A percentile compares a stretch with the other conserved stretches of the same genome.
These are phyloP conservation scores for Microcyclospora tardicrescens DNA, from an alignment of 2,329 filamentous ascomycete genomes.

Conservation along the genomic window DNA sequence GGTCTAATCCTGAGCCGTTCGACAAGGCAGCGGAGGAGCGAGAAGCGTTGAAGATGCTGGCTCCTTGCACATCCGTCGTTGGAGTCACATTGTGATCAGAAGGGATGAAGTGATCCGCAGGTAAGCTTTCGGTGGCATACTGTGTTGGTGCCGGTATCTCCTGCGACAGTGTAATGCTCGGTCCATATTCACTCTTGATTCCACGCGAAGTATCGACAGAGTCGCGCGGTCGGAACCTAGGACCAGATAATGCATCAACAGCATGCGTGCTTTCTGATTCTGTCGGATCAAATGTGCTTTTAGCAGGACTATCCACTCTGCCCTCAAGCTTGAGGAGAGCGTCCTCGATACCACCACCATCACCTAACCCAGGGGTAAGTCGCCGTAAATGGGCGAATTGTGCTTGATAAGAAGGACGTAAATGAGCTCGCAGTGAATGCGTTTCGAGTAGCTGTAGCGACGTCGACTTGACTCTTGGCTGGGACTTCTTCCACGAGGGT, in stretches of 20 bases:
- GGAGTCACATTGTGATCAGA: neutral
- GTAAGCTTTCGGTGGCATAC: neutral
- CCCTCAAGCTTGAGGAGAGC: constrained; percentile 86
- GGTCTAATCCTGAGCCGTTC: constrained; percentile 1
- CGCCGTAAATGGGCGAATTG: constrained; percentile 31
- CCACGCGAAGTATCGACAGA: neutral
- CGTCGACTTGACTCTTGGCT: constrained; percentile 7
- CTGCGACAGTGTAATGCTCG: neutral
- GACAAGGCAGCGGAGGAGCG: constrained; percentile 5
- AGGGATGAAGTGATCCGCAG: too few relatives aligned
- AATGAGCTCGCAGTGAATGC: constrained; percentile 42
- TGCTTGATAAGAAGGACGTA: constrained; percentile 66
- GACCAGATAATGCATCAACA: neutral
- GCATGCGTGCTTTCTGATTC: neutral
- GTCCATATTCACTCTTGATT: neutral
- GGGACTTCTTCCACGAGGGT: neutral
- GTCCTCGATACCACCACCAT: constrained; percentile 70
- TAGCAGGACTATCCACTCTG: constrained; percentile 25
- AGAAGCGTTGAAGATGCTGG: constrained; percentile 22
- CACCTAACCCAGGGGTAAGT: constrained; percentile 50
- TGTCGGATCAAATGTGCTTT: constrained; percentile 3
- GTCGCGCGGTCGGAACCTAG: neutral
- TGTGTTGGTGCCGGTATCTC: neutral
- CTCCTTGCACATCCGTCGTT: constrained; percentile 20
- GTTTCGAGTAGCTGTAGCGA: constrained; percentile 34